phyloP scores from a whole-genome alignment of 495 filamentous ascomycete species.

The Penicillium paxilli region DNA sequence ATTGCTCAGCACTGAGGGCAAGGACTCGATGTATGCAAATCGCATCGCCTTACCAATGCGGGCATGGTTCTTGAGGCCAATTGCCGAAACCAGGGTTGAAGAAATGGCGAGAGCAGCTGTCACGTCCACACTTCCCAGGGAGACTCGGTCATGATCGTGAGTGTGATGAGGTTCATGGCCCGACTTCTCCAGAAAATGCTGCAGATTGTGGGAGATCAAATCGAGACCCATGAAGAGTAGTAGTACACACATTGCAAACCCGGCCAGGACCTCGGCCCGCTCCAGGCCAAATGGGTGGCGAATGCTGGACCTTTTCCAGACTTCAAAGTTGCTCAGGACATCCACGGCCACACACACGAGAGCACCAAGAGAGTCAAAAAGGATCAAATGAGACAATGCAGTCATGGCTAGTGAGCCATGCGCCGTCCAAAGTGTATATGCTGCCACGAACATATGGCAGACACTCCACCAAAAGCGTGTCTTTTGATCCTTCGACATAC shows the following conservation, averaged over 20 bases:
- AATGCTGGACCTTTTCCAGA: constrained; percentile 91
- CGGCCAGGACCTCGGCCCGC: constrained; percentile 88
- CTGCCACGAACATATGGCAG: constrained; percentile 79
- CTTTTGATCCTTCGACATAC: constrained; percentile 85
- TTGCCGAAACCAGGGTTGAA: constrained; percentile 83
- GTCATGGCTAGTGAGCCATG: constrained; percentile 90
- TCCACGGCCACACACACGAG: constrained; percentile 93
- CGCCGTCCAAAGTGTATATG: constrained; percentile 79
- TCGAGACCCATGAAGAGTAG: constrained; percentile 96
- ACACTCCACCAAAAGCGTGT: constrained; percentile 84
- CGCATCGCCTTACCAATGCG: constrained; percentile 85
- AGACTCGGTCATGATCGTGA: constrained; percentile 66
- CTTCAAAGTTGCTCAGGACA: constrained; percentile 91
- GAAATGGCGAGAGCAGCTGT: constrained; percentile 85
- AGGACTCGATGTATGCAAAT: constrained; percentile 77
- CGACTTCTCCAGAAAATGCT: constrained; percentile 75
- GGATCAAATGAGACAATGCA: constrained; percentile 85
- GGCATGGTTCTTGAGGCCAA: constrained; percentile 86
- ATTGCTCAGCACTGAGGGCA: constrained; percentile 82
- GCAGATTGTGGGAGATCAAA: constrained; percentile 86
- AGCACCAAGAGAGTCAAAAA: constrained; percentile 92
- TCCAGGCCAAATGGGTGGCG: constrained; percentile 93
- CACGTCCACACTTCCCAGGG: constrained; percentile 72
- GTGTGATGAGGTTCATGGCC: constrained; percentile 69
- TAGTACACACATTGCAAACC: constrained; percentile 95